These are phyloP conservation scores for Penicillium italicum DNA, from an alignment of 2,329 filamentous ascomycete species.

Conservation along the genomic window DNA sequence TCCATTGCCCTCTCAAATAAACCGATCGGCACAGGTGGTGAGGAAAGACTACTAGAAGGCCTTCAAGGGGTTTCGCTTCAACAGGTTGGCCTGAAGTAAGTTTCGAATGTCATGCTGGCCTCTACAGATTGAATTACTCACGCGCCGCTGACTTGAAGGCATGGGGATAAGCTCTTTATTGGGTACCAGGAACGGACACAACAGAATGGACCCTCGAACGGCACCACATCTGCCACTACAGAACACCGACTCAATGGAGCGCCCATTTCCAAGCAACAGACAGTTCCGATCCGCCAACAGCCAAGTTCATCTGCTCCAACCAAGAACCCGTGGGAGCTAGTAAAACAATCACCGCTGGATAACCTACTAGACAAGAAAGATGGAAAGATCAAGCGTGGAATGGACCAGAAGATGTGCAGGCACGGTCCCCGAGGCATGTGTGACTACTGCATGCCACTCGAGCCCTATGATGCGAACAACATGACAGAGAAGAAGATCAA, in stretches of 20 bases:
- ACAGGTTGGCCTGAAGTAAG: constrained; percentile 56
- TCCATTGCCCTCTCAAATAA: constrained; percentile 59
- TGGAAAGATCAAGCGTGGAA: constrained; percentile 78
- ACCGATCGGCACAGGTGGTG: constrained; percentile 54
- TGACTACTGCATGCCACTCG: constrained; percentile 95
- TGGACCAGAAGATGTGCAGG: constrained; percentile 82
- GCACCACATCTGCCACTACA: constrained; percentile 20
- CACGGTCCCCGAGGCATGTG: constrained; percentile 98
- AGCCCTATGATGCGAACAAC: constrained; percentile 87
- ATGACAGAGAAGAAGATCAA: constrained; percentile 97
- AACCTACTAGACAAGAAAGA: constrained; percentile 79
- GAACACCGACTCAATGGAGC: constrained; percentile 40
- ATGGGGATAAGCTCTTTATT: constrained; percentile 89
- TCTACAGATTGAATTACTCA: constrained; percentile 9
- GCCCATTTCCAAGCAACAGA: constrained; percentile 48
- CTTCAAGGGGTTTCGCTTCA: constrained; percentile 55
- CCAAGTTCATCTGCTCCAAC: constrained; percentile 59
- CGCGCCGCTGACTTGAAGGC: constrained; percentile 50
- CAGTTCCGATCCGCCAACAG: constrained; percentile 60
- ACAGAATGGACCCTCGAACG: constrained; percentile 47
- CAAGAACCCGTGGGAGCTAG: constrained; percentile 89
- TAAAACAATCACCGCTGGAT: constrained; percentile 83
- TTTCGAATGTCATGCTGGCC: neutral
- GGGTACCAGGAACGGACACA: constrained; percentile 63
- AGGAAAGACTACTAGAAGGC: constrained; percentile 51